phyloP scores from a whole-genome alignment of 768 basidiomycete species.

The Lactarius hengduanensis region DNA sequence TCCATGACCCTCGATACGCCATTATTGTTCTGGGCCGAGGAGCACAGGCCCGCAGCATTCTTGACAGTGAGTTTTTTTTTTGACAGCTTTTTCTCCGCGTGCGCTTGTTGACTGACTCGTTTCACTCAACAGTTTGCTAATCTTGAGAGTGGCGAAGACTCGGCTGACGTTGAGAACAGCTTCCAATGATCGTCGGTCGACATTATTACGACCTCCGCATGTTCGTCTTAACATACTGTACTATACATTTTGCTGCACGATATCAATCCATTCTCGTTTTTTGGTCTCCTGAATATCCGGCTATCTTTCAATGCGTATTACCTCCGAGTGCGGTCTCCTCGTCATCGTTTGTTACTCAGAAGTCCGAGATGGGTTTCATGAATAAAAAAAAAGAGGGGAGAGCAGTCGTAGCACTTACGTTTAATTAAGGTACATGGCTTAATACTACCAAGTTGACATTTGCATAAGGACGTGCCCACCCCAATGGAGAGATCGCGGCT shows the following conservation, averaged over 20 bases:
- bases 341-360: background rate
- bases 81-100: background rate
- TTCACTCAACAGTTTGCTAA: constrained; percentile 67
- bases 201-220: constrained; percentile 1
- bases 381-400: too few relatives aligned
- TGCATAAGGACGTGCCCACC: background rate
- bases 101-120: constrained; percentile 15
- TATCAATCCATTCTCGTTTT: background rate
- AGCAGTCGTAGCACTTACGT: background rate
- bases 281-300: background rate
- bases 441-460: background rate
- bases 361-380: background rate
- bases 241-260: constrained; percentile 18
- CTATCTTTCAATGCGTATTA: background rate
- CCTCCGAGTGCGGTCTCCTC: background rate
- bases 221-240: constrained; percentile 19
- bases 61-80: constrained; percentile 60
- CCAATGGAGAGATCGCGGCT: background rate
- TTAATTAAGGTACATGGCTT: constrained; percentile 4
- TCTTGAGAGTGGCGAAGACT: constrained; percentile 87
- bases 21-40: constrained; percentile 92
- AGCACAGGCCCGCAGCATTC: constrained; percentile 93
- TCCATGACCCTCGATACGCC: constrained; percentile 90
- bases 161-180: constrained; percentile 93
- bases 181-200: constrained; percentile 59